Base-by-base conservation (phyloP, 2,329 filamentous ascomycete genomes). In the Penicillium glabrum region DNA sequence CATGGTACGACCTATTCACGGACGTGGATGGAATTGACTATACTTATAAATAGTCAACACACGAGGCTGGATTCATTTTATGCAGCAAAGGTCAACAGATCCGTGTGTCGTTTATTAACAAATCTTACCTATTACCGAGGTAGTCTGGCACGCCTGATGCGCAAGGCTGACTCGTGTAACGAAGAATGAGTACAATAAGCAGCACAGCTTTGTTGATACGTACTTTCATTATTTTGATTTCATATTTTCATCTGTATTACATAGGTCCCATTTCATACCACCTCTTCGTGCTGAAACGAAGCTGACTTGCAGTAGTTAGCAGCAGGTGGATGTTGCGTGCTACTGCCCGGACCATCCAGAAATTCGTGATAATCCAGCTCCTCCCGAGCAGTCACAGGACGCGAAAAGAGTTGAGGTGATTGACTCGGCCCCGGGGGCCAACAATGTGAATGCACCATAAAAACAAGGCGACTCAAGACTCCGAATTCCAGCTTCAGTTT, bases 401-500 rank as follows among this genome's bases (percentile, higher is more conserved):
- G 47, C 19, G 47, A 13, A 27, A 51, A 56, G 3, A 19, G 10
- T 19, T 50, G 26, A 8, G 47, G 47, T 26, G 53, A 39, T 9
- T 56, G 48, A 27, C 14, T 16, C 26, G 53, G 53, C 48, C 53
- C 51, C 33, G 53, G 48, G 43, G 47, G 51, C 23, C 51, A 51
- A n/a, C 33, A 35, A 56, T 56, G 54, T 6, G 54, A 39, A 27
- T 56, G 56, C 9, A 71, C 70, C 39, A 74, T 65, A n/a, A 67
- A 59, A 44, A 75, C 65, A 24, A 74, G 60, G 53, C 70, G 67
- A 31, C 68, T 67, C 5, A 76, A 67, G 21, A 75, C 73, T 10
- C 72, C 75, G 46, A 77, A 77, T 58, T 78, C 75, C 8, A 78
- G 69, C 56, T 78, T 78, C 44, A 77, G 64, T 58, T 78, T 78